Base-by-base conservation (phyloP, 2,329 filamentous ascomycete species). In the Cladosporium sp. region DNA sequence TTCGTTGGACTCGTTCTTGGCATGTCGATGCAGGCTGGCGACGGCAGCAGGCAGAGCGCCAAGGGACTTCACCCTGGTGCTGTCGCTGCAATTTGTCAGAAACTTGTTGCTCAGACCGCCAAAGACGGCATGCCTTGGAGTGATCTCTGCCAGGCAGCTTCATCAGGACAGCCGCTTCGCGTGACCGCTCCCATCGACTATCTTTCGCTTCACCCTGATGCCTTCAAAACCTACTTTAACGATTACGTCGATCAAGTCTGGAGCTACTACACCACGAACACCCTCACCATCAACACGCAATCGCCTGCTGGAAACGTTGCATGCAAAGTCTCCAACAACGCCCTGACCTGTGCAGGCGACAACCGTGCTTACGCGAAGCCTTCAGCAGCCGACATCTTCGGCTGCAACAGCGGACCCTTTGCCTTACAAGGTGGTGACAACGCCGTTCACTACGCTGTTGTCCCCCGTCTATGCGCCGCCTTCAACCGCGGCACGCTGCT, bases 401-500 rank as follows among this genome's bases (percentile, higher is more conserved):
- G 80, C 44, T 89, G 86, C 74, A 86, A 82, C 67, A 83, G 79
- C 6, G 85, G 85, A 0, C 83, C 84, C 0, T 87, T 88, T 62
- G 74, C 76, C 61, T 70, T 79, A 2, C 63, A 78, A 58, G 64
- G 63, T 2, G 17, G 13, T 32, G 68, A 73, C 15, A 75, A 75
- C 51, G 66, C 62, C 15, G 71, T 74, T 22, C 74, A 78, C 54
- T 71, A 74, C 58, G 86, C 86, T 37, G 80, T 92, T 49, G 85
- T 86, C 1, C 87, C 90, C 0, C 80, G 90, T n/a, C 75, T 95
- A 10, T 83, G 87, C 1, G 90, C 90, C 1, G 89, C 88, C 0
- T 83, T 93, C 66, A 90, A 92, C 72, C 81, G 90, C 19, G 84
- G 82, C 15, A 93, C 88, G 5, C 73, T 94, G 57, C 71, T 89